Conservation (phyloP, 2,329 filamentous ascomycete species). For the Xylariomycetidae sp. region DNA sequence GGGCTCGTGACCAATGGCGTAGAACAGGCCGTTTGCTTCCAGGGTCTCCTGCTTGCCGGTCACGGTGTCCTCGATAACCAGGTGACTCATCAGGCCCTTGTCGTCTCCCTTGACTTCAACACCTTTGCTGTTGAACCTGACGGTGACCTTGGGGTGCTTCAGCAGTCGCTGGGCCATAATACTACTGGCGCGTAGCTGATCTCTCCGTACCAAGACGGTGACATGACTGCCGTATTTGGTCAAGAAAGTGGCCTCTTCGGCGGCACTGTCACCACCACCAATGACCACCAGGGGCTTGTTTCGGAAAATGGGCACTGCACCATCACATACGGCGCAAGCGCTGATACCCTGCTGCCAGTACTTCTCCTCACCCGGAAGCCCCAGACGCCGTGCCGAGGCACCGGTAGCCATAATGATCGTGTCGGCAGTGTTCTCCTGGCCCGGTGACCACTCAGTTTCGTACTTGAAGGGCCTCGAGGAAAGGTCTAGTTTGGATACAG, state of each 20-base stretch:
- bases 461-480: constrained; percentile 83
- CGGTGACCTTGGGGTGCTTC: constrained; percentile 82
- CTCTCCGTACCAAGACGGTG: constrained; percentile 84
- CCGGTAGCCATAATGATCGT: constrained; percentile 92
- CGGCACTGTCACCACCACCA: constrained; percentile 92
- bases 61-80: constrained; percentile 75
- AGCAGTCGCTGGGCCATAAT: constrained; percentile 87
- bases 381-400: constrained; percentile 80
- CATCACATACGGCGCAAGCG: constrained; percentile 95
- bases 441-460: constrained; percentile 84
- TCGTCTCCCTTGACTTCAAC: constrained; percentile 81
- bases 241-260: constrained; percentile 94
- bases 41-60: constrained; percentile 78
- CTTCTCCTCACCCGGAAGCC: constrained; percentile 82
- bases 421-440: constrained; percentile 82
- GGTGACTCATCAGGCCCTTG: constrained; percentile 84
- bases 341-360: constrained; percentile 98
- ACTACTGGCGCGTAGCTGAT: constrained; percentile 80
- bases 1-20: constrained; percentile 94
- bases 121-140: constrained; percentile 78
- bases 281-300: constrained; percentile 95
- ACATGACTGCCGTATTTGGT: constrained; percentile 97
- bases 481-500: constrained; percentile 83
- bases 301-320: constrained; percentile 93
- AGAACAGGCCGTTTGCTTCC: constrained; percentile 89